Conservation (phyloP, 805 yeast species). For the Metschnikowia lunata region DNA sequence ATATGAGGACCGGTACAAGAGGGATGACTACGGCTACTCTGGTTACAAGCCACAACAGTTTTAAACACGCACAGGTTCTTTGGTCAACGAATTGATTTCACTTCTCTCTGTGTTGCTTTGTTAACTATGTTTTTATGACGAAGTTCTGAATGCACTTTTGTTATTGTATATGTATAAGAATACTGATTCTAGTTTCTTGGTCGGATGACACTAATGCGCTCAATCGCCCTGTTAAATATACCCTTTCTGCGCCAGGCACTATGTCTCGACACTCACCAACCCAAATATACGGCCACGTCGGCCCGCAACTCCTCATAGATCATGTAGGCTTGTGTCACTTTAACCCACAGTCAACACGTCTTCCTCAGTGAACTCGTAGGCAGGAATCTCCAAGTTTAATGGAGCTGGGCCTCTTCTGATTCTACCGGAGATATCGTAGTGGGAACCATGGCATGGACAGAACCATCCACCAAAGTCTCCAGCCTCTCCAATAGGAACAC, state of each 20-base stretch:
- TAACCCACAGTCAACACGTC: slow-evolving; percentile 90
- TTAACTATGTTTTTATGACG: too few species aligned
- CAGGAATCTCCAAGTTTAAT: slow-evolving; percentile 93
- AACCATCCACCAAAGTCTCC: slow-evolving; percentile 99
- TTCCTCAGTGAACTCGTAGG: slow-evolving; percentile 70
- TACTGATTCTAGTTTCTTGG: not conserved
- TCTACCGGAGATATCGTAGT: slow-evolving; percentile 99
- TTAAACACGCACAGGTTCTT: not conserved
- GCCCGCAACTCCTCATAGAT: not conserved
- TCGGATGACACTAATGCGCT: too few species aligned
- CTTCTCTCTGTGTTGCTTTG: too few species aligned
- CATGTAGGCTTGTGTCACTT: not conserved
- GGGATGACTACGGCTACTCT: slow-evolving; percentile 4
- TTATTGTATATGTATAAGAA: slow-evolving; percentile 10
- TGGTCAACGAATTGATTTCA: too few species aligned
- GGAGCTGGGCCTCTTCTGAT: slow-evolving; percentile 99
- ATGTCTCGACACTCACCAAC: not conserved
- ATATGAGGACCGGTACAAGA: slow-evolving; percentile 5
- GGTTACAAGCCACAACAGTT: slow-evolving; percentile 14
- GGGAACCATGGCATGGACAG: slow-evolving; percentile 99
- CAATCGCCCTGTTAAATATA: not conserved
- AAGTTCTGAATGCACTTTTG: slow-evolving; percentile 7
- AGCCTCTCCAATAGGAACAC: slow-evolving; percentile 99
- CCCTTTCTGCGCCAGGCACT: not conserved
- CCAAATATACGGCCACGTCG: not conserved